Evolutionary conservation across 1,139 yeast genomes (phyloP).

Genomic region (Suzukiozyma palmioleophila): DNA sequence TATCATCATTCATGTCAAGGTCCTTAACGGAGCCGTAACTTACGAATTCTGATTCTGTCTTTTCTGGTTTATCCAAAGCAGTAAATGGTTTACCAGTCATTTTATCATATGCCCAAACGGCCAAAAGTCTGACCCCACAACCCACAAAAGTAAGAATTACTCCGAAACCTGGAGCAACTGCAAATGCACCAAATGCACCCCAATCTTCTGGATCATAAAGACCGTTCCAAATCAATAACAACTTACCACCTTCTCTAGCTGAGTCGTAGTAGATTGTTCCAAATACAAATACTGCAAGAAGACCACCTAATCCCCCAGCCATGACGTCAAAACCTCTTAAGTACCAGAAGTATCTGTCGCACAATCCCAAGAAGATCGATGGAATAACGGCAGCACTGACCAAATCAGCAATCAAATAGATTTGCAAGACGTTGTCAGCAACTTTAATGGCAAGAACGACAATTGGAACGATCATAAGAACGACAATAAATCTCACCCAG

Average conservation of each 20-base stretch:
- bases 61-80: slow-evolving; percentile 50
- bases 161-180: slow-evolving; percentile 84
- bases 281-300: slow-evolving; percentile 73
- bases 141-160: slow-evolving; percentile 51
- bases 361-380: slow-evolving; percentile 75
- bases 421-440: slow-evolving; percentile 79
- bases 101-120: slow-evolving; percentile 33
- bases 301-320: slow-evolving; percentile 79
- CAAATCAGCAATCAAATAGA: slow-evolving; percentile 86
- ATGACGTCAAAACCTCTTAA: slow-evolving; percentile 79
- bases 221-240: slow-evolving; percentile 71
- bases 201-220: slow-evolving; percentile 74
- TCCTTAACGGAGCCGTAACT: slow-evolving; percentile 11
- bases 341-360: slow-evolving; percentile 56
- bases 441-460: slow-evolving; percentile 77
- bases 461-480: slow-evolving; percentile 75
- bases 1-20: neutral
- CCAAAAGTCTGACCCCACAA: slow-evolving; percentile 47
- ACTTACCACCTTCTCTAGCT: slow-evolving; percentile 75
- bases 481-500: slow-evolving; percentile 69
- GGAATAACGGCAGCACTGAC: slow-evolving; percentile 87
- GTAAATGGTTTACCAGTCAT: slow-evolving; percentile 45
- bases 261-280: slow-evolving; percentile 73
- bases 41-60: slow-evolving; percentile 10
- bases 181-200: slow-evolving; percentile 95